Base-by-base conservation (phyloP, 177 flowering plant species). In the Vitis hybrid region DNA sequence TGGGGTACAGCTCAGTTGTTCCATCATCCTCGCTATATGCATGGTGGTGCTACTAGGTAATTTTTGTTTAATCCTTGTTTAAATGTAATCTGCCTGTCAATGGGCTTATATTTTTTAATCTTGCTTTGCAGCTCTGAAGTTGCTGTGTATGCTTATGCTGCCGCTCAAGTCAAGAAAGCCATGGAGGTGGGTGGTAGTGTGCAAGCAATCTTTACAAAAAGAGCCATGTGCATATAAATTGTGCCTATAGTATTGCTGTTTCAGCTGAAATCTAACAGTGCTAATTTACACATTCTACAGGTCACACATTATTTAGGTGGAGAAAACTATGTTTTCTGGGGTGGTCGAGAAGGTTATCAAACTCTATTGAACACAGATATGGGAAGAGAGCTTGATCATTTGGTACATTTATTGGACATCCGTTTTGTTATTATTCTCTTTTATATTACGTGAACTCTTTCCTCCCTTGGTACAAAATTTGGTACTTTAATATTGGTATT, bases 141-240 rank as follows among this genome's bases (percentile, higher is more conserved):
- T 51, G 89, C 81, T 67, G 97, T 95, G 48, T 95, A 91, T 80
- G 97, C 93, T 49, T 95, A 89, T 82, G 89, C 90, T 66, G 99
- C 97, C n/a, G 97, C 99, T 61, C 99, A 95, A 82, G 99, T 95
- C 67, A 95, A 95, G 93, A 95, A 95, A 80, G 97, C 99, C 62
- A 90, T 95, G 64, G 99, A 93, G 91, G 99, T 91, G 55, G 17
- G 81, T 77, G 12, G 19, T 48, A 59, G 7, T 52, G 19, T 23
- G 30, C 61, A 21, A 52, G 9, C 30, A 26, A 4, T 13, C 10
- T 2, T 67, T 62, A 30, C 3, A 32, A 60, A 64, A 58, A 34
- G 30, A 19, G 3, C 14, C 12, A 23, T 21, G 12, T 52, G 45
- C 14, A 3, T 34, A 2, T 52, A 54, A 49, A 13, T 14, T 70